Percentiles rank a stretch among this genome's conserved stretches.
Conservation (phyloP, 2,329 filamentous ascomycete genomes). For the Ascochyta koolunga region DNA sequence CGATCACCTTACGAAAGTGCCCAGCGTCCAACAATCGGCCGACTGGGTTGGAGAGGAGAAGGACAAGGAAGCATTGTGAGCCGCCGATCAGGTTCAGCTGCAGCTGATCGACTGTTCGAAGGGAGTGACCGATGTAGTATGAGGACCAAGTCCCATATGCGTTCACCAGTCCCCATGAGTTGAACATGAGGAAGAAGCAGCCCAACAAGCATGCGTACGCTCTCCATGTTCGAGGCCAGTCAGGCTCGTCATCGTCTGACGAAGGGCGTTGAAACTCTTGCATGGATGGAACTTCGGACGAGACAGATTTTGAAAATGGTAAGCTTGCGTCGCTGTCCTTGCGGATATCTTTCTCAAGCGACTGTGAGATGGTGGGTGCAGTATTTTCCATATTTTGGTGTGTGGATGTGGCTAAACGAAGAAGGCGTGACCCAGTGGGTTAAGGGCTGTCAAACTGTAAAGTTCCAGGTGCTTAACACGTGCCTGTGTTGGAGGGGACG, state of each 20-base stretch:
- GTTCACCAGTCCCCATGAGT: constrained; percentile 57
- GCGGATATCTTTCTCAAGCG: constrained; percentile 26
- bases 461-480: constrained; percentile 27
- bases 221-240: constrained; percentile 54
- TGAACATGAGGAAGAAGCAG: constrained; percentile 60
- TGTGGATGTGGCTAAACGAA: constrained; percentile 1
- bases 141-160: constrained; percentile 58
- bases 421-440: constrained; percentile 15
- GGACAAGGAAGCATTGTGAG: constrained; percentile 55
- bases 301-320: constrained; percentile 32
- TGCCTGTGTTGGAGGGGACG: constrained; percentile 23
- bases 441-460: constrained; percentile 14
- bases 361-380: constrained; percentile 20
- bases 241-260: constrained; percentile 39
- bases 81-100: constrained; percentile 56
- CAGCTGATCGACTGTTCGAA: constrained; percentile 49
- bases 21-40: constrained; percentile 58
- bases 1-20: constrained; percentile 49
- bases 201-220: constrained; percentile 54
- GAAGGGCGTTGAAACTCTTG: constrained; percentile 22
- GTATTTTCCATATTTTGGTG: constrained; percentile 12
- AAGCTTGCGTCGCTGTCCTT: constrained; percentile 29
- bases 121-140: constrained; percentile 55
- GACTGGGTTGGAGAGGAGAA: constrained; percentile 54
- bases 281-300: constrained; percentile 31